Base-by-base conservation (phyloP, 345 rosid species). In the Salix udensis region DNA sequence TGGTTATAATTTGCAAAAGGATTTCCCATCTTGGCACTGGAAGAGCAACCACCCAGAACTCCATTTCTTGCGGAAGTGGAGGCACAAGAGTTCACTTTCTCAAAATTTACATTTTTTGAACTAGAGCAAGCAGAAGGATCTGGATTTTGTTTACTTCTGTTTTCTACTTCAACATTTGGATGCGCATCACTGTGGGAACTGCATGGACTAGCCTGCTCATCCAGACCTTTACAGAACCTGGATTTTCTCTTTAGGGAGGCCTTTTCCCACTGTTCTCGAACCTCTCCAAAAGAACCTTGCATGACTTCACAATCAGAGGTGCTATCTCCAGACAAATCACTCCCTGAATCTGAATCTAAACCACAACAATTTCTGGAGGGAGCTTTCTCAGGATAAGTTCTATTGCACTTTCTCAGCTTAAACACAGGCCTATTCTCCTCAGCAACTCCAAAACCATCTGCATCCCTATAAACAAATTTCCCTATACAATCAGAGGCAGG, bases 231-330 rank as follows among this genome's bases (percentile, higher is more conserved):
- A 79, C 72, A 61, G 67, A 46, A 3, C 78, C 79, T 77, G 55
- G 74, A 83, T 79, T 62, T 87, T 76, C 85, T 90, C 67, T 73
- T 86, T 10, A 68, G 76, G 23, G 18, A 86, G 26, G 90, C 91
- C 77, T 85, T 88, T 82, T 88, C 91, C 97, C 97, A 92, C 73
- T 84, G 84, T 78, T 90, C 86, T 23, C 83, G 91, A 26, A 92
- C 79, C 78, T 87, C 82, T 62, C 85, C 82, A 28, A n/a, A 67
- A 76, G 93, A 85, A 75, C 82, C 90, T 75, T 90, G 95, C 75
- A 94, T 80, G 39, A 69, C 73, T 74, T 81, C 84, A 69, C 78
- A 81, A 73, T 81, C 84, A 73, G 84, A 81, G 40, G 74, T 72
- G 48, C 21, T 50, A 16, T 76, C 76, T 67, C 34, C 53, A 18